phyloP scores from a whole-genome alignment of 2,329 filamentous ascomycete species.

The Rhytidhysteron rufulum region DNA sequence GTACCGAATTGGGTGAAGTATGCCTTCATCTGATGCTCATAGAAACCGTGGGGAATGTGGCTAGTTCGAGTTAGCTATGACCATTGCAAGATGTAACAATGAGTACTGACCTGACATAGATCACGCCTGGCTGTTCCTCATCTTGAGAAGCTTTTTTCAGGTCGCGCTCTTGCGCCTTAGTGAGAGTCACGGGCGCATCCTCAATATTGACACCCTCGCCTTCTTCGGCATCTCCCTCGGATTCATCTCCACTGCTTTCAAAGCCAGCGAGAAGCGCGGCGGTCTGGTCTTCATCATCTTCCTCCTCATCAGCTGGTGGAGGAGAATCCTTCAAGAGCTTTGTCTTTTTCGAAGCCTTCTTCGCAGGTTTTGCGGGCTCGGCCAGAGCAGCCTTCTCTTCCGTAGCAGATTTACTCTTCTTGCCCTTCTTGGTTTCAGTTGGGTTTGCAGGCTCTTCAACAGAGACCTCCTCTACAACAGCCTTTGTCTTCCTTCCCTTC shows the following conservation, averaged over 20 bases:
- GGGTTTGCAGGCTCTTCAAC: conserved; percentile 2
- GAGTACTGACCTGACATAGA: conserved; percentile 69
- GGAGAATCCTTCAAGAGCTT: conserved; percentile 9
- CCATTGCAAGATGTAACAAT: neutral
- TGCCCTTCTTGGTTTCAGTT: conserved; percentile 6
- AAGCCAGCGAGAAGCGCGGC: conserved; percentile 51
- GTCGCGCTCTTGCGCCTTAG: conserved; percentile 32
- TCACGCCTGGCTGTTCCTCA: conserved; percentile 64
- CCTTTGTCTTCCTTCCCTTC: conserved; percentile 2
- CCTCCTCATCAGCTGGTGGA: conserved; percentile 23
- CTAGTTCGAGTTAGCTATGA: conserved; percentile 29
- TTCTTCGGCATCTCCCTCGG: conserved; percentile 26
- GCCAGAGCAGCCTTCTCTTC: conserved; percentile 17
- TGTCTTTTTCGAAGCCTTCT: conserved; percentile 6
- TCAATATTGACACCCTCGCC: conserved; percentile 37
- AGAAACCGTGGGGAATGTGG: conserved; percentile 92
- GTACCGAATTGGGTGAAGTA: conserved; percentile 94
- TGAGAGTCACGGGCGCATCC: conserved; percentile 29
- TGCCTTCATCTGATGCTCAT: conserved; percentile 88
- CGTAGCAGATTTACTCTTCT: conserved; percentile 4
- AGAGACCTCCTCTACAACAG: conserved; percentile 4
- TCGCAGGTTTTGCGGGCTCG: conserved; percentile 15
- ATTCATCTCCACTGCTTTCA: conserved; percentile 43
- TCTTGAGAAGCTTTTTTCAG: conserved; percentile 50
- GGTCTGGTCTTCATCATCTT: conserved; percentile 42